Conservation (phyloP, 768 basidiomycete species). For the Steccherinum ochraceum region DNA sequence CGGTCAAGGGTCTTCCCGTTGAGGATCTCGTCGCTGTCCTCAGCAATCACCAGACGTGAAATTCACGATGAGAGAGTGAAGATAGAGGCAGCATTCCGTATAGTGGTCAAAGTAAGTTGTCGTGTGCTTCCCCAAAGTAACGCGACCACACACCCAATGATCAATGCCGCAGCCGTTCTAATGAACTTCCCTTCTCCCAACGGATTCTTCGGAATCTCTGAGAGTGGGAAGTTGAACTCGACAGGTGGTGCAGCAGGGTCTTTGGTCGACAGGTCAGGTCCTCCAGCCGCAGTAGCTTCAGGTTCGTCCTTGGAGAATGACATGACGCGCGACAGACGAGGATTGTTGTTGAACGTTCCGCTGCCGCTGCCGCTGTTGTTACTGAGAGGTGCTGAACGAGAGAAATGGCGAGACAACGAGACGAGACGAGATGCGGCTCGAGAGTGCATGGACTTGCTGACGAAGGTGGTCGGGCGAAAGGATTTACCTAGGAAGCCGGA, state of each 20-base stretch:
- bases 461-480: too few species aligned
- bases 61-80: neutral
- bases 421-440: slow-evolving; percentile 8
- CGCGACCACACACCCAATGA: slow-evolving; percentile 57
- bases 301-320: neutral
- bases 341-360: neutral
- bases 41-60: neutral
- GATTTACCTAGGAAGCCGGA: too few species aligned
- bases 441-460: neutral
- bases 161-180: slow-evolving; percentile 64
- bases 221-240: slow-evolving; percentile 38
- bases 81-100: neutral
- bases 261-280: neutral
- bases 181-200: slow-evolving; percentile 68
- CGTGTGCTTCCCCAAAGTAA: neutral
- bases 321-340: neutral
- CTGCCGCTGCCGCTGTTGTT: neutral
- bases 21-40: slow-evolving; percentile 76
- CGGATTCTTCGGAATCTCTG: slow-evolving; percentile 56
- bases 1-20: slow-evolving; percentile 86
- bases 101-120: neutral
- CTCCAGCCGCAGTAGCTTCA: neutral
- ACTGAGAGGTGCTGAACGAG: neutral
- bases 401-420: slow-evolving; percentile 9
- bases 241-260: slow-evolving; percentile 6